Evolutionary conservation across 1,139 yeast genomes (phyloP).

Genomic region (Hemisphaericaspora subhashii): DNA sequence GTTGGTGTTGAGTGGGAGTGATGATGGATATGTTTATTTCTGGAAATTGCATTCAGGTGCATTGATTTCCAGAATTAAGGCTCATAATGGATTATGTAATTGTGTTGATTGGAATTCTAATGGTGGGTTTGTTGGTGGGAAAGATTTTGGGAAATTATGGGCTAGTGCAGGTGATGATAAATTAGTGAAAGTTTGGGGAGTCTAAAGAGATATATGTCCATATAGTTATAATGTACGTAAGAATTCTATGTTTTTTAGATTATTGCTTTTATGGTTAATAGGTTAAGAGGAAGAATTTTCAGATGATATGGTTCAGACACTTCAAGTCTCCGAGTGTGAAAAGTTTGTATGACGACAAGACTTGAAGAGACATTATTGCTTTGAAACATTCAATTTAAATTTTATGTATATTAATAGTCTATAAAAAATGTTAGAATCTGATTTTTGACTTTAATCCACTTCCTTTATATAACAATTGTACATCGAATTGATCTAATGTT

Average conservation of each 20-base stretch:
- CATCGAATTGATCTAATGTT: constrained; percentile 33
- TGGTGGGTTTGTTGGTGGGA: constrained; percentile 19
- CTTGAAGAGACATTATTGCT: too few species aligned
- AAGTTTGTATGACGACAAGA: too few species aligned
- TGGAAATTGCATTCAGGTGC: constrained; percentile 82
- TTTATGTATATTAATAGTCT: constrained; percentile 1
- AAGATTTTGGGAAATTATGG: constrained; percentile 54
- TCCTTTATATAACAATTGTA: constrained; percentile 47
- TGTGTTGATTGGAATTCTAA: constrained; percentile 73
- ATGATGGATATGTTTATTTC: constrained; percentile 73
- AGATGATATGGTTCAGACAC: too few species aligned
- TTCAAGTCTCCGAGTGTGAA: too few species aligned
- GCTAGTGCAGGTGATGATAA: constrained; percentile 88
- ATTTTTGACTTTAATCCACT: constrained; percentile 41
- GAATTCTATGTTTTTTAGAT: too few species aligned
- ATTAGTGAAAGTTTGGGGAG: constrained; percentile 64
- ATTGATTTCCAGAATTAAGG: constrained; percentile 56
- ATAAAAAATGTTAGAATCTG: constrained; percentile 23
- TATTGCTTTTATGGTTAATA: too few species aligned
- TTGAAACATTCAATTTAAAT: too few species aligned
- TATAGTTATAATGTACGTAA: too few species aligned
- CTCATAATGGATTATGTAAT: constrained; percentile 69
- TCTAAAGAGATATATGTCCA: too few species aligned
- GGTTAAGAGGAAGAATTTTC: too few species aligned
- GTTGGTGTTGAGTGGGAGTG: constrained; percentile 77